Conservation (phyloP, 2,329 filamentous ascomycete species). For the Rhynchosporium secalis region DNA sequence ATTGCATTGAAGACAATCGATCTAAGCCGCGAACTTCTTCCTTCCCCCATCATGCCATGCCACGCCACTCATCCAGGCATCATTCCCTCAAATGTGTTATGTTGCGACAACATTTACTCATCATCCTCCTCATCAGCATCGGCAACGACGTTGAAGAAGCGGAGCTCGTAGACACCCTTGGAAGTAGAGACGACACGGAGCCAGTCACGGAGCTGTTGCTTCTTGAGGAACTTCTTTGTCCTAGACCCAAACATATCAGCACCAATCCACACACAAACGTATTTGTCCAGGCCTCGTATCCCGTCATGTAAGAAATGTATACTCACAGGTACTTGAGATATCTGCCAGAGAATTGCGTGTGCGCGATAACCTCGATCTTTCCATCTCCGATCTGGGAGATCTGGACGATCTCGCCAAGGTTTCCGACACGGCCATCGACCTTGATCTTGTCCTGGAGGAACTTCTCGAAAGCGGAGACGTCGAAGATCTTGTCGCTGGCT, state of each 20-base stretch:
- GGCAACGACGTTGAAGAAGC: constrained; percentile 99
- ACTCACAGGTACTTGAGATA: constrained; percentile 99
- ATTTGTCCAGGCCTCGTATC: neutral
- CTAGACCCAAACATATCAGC: constrained; percentile 48
- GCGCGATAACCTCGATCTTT: constrained; percentile 96
- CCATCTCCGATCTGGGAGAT: constrained; percentile 92
- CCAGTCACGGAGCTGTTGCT: constrained; percentile 99
- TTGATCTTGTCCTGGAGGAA: constrained; percentile 99
- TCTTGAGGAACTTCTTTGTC: constrained; percentile 99
- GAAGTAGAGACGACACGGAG: constrained; percentile 97
- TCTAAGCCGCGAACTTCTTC: constrained; percentile 16
- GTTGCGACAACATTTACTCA: constrained; percentile 65
- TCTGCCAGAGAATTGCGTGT: constrained; percentile 97
- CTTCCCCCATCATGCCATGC: neutral
- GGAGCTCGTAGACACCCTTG: constrained; percentile 98
- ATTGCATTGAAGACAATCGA: neutral
- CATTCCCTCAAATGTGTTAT: too few species aligned
- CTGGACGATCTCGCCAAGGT: constrained; percentile 90
- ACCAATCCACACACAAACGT: neutral
- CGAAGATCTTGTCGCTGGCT: constrained; percentile 99
- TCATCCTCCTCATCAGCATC: constrained; percentile 98
- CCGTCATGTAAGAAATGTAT: neutral
- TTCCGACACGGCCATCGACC: constrained; percentile 96
- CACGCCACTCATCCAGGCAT: too few species aligned
- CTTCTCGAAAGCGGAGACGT: constrained; percentile 97